Evolutionary conservation across 2,329 filamentous ascomycete species (phyloP).

Genomic region (Aspergillus pseudoterreus): DNA sequence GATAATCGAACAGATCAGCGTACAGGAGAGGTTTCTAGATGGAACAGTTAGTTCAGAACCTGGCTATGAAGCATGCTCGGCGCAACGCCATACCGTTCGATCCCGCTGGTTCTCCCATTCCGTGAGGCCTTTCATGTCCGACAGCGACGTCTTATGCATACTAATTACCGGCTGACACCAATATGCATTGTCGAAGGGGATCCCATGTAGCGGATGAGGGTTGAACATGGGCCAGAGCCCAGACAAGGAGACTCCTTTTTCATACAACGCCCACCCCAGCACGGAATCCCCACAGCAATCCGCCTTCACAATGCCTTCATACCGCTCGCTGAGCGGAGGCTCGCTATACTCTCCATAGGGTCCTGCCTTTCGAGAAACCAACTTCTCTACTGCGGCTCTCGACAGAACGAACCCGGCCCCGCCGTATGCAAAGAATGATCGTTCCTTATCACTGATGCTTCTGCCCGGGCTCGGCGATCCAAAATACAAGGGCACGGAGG

Average conservation of each 20-base stretch:
- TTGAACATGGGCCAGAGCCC: slow-evolving; percentile 50
- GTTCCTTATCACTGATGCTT: slow-evolving; percentile 7
- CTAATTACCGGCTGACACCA: slow-evolving; percentile 53
- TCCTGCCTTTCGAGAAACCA: slow-evolving; percentile 22
- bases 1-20: slow-evolving; percentile 28
- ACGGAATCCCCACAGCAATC: slow-evolving; percentile 56
- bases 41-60: not conserved
- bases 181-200: slow-evolving; percentile 46
- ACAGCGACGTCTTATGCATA: slow-evolving; percentile 46
- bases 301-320: slow-evolving; percentile 39
- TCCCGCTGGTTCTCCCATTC: slow-evolving; percentile 34
- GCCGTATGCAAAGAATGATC: slow-evolving; percentile 47
- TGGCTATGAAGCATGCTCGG: not conserved
- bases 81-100: slow-evolving; percentile 14
- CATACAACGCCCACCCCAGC: slow-evolving; percentile 46
- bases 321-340: slow-evolving; percentile 37
- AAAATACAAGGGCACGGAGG: slow-evolving; percentile 45
- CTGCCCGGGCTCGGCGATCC: slow-evolving; percentile 47
- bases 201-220: slow-evolving; percentile 48
- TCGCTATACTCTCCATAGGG: slow-evolving; percentile 37
- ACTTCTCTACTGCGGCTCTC: slow-evolving; percentile 43
- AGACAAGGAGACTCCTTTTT: slow-evolving; percentile 44
- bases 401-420: slow-evolving; percentile 49
- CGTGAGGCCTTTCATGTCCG: slow-evolving; percentile 50
- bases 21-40: slow-evolving; percentile 19